These are phyloP conservation scores for Picea mariana DNA, from an alignment of 83 land plant species.

Conservation along the genomic window DNA sequence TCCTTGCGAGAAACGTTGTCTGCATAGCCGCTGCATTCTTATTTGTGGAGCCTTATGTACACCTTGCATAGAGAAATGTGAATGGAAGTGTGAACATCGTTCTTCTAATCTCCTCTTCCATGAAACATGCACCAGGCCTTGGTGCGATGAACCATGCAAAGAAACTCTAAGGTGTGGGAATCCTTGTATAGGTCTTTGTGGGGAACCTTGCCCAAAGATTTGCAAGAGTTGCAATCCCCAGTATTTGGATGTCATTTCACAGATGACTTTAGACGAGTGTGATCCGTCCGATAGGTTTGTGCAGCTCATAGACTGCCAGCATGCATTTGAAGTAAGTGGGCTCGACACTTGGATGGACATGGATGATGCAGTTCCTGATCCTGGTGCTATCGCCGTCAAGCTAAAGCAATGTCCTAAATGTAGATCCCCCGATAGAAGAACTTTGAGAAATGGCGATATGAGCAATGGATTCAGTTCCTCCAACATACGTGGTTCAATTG, in stretches of 20 bases:
- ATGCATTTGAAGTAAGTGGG: constrained; percentile 22
- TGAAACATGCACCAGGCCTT: not conserved
- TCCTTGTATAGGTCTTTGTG: not conserved
- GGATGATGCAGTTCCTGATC: too few species aligned
- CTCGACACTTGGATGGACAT: too few species aligned
- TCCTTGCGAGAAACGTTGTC: constrained; percentile 17
- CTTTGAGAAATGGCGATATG: too few species aligned
- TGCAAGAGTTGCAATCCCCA: constrained; percentile 22
- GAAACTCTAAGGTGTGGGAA: not conserved
- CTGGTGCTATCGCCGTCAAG: too few species aligned
- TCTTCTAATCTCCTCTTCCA: not conserved
- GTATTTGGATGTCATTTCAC: constrained; percentile 18
- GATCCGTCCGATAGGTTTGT: constrained; percentile 22
- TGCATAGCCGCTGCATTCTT: constrained; percentile 27
- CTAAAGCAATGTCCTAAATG: too few species aligned
- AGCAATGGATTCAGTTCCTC: too few species aligned
- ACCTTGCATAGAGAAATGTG: constrained; percentile 21
- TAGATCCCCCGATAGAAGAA: too few species aligned
- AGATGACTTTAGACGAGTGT: constrained; percentile 16
- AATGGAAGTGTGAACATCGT: constrained; percentile 18
- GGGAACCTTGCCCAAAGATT: constrained; percentile 23
- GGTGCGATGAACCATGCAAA: not conserved
- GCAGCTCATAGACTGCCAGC: constrained; percentile 21
- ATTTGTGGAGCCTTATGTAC: not conserved
- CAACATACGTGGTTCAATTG: too few species aligned